Evolutionary conservation across 768 basidiomycete genomes (phyloP).

Genomic region (Scleroderma bovista): DNA sequence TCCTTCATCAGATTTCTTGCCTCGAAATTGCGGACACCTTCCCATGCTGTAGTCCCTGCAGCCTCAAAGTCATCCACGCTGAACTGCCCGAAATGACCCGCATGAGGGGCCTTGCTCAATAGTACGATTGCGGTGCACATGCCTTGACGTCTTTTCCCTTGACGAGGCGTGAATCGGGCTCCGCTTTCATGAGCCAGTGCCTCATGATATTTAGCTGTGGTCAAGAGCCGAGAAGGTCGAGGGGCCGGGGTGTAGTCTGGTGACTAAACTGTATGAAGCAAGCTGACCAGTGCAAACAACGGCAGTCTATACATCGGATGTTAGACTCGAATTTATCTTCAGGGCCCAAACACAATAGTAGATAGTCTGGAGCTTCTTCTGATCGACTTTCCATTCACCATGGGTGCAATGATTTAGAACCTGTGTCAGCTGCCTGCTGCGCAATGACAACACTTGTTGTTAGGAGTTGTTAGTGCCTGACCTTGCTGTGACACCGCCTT

Average conservation of each 20-base stretch:
- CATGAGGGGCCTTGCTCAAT: not conserved
- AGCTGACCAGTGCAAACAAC: no score
- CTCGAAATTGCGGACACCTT: constrained; percentile 82
- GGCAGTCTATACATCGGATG: no score
- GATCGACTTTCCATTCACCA: not conserved
- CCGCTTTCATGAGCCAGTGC: constrained; percentile 79
- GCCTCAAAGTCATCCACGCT: constrained; percentile 82
- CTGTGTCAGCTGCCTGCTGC: not conserved
- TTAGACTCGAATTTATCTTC: no score
- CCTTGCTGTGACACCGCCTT: not conserved
- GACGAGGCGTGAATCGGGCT: constrained; percentile 77
- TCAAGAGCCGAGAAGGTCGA: constrained; percentile 4
- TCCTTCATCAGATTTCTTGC: constrained; percentile 80
- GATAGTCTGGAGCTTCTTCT: no score
- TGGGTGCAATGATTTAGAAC: not conserved
- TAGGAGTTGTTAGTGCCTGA: not conserved
- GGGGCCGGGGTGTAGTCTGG: no score
- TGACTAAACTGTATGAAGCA: no score
- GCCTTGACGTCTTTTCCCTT: constrained; percentile 88
- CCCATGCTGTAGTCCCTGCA: constrained; percentile 70
- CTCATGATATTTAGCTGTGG: constrained; percentile 8
- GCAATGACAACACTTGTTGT: not conserved
- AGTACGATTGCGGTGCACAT: constrained; percentile 5
- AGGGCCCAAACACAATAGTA: no score
- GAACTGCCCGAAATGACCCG: constrained; percentile 47